A percentile compares a stretch with the other conserved stretches of the same genome.
These are phyloP conservation scores for Aspergillus pseudoglaucus DNA, from an alignment of 2,329 filamentous ascomycete species.

Conservation along the genomic window DNA sequence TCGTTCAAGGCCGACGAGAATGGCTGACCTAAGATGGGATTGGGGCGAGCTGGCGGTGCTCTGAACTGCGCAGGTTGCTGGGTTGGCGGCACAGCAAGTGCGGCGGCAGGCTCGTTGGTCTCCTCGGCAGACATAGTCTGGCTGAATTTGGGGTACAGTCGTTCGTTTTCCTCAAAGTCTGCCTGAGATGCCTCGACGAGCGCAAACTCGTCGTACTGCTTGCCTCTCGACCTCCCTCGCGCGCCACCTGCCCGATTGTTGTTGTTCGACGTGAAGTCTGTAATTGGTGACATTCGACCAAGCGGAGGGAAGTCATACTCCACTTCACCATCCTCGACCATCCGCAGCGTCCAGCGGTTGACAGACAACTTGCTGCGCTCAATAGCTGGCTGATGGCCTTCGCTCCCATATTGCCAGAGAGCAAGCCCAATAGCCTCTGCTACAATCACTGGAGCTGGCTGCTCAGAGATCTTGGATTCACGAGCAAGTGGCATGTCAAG, in stretches of 20 bases:
- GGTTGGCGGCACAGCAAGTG: conserved; percentile 14
- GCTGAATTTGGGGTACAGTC: conserved; percentile 48
- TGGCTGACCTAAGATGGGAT: conserved; percentile 41
- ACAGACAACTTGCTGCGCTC: conserved; percentile 49
- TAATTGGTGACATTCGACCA: conserved; percentile 50
- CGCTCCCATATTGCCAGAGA: conserved; percentile 57
- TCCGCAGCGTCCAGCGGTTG: conserved; percentile 59
- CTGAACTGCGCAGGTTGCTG: conserved; percentile 19
- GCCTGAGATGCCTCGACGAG: conserved; percentile 53
- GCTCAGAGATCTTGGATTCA: conserved; percentile 48
- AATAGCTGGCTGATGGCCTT: conserved; percentile 49
- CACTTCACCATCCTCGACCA: conserved; percentile 62
- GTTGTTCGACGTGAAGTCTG: conserved; percentile 62
- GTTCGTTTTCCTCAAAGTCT: conserved; percentile 54
- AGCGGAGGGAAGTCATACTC: conserved; percentile 61
- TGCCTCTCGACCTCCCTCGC: conserved; percentile 53
- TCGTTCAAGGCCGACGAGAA: conserved; percentile 43
- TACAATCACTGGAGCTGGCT: conserved; percentile 47
- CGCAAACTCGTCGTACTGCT: conserved; percentile 62
- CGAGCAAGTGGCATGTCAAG: conserved; percentile 53
- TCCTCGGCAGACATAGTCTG: conserved; percentile 25
- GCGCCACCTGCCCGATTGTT: conserved; percentile 53
- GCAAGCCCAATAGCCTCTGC: conserved; percentile 58
- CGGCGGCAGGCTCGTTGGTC: conserved; percentile 16
- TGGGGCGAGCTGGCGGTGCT: conserved; percentile 20